A percentile compares a stretch with the other conserved stretches of the same genome.
Conservation (phyloP, 2,329 filamentous ascomycete genomes). For the Cadophora luteo-olivacea region DNA sequence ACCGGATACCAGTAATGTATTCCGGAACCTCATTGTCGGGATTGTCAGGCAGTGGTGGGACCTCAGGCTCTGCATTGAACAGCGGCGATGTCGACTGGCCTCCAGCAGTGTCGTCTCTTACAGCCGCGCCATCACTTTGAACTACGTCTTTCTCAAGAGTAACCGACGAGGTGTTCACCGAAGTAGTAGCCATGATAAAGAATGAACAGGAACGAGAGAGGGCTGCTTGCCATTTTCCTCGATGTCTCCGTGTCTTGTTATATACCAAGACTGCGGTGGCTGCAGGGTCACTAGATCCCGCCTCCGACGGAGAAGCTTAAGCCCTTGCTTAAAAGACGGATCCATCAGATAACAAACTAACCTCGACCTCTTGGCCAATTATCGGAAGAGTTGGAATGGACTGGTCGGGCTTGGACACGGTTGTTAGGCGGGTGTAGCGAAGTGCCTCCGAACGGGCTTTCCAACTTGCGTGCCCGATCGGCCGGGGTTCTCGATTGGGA, state of each 20-base stretch:
- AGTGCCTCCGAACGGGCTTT: background rate
- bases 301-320: conserved; percentile 1
- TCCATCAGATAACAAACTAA: background rate
- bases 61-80: background rate
- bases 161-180: background rate
- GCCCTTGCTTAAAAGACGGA: background rate
- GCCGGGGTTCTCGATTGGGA: conserved; percentile 1
- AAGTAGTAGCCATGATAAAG: background rate
- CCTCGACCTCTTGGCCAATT: background rate
- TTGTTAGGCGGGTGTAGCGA: background rate
- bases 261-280: background rate
- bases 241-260: background rate
- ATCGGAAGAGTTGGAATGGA: background rate
- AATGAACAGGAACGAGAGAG: background rate
- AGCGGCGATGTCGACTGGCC: background rate
- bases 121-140: background rate
- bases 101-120: background rate
- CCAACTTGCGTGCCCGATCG: background rate
- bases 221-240: background rate
- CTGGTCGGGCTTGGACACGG: background rate
- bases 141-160: background rate
- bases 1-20: conserved; percentile 30
- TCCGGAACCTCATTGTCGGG: background rate
- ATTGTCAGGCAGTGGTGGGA: background rate
- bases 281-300: background rate